Evolutionary conservation across 257 asterid genomes (phyloP), one percentile per base, ranked within the genome.

Genomic region (Solanum etuberosum): DNA sequence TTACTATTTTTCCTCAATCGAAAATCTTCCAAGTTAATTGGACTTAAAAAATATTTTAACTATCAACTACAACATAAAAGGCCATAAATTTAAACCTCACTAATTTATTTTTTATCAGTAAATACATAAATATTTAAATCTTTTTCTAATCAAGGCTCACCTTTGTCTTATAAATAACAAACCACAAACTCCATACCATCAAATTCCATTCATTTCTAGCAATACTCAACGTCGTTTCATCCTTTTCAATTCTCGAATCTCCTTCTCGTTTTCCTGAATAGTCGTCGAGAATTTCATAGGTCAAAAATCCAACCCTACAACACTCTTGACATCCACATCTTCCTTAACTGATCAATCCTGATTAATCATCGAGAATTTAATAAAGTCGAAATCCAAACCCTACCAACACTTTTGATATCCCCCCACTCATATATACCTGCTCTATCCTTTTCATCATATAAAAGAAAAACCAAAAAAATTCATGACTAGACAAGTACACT

Each of bases 211-310:
- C 25, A 7, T 67, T 70, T 16, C 42, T 8, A 15, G 6, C 14
- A 10, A 7, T 4, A 6, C 2, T 38, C 6, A 0, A 0, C 0
- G 1, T 0, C 0, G 3, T 38, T 23, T 76, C 13, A 3, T 73
- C 3, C 0, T 11, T 76, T 40, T 4, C 0, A 6, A 0, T n/a
- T 12, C 35, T 38, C 12, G 3, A 38, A n/a, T 40, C 0, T 13
- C 7, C 12, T 35, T 11, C 1, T 37, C 1, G 3, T 73, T 73
- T 73, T 0, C 2, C 10, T 1, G 4, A 73, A 3, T 25, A 73
- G 1, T 73, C 3, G 2, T 1, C 3, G 1, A 27, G 5, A 67
- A n/a, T 25, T 9, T 67, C 35, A 67, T 5, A 27, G 20, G 2
- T 35, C 2, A 35, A 73, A 11, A 61, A 23, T 3, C 2, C 7